Evolutionary conservation across 257 asterid species (phyloP), one percentile per base, ranked within the genome.

Genomic region (Solanum lycopersicoides): DNA sequence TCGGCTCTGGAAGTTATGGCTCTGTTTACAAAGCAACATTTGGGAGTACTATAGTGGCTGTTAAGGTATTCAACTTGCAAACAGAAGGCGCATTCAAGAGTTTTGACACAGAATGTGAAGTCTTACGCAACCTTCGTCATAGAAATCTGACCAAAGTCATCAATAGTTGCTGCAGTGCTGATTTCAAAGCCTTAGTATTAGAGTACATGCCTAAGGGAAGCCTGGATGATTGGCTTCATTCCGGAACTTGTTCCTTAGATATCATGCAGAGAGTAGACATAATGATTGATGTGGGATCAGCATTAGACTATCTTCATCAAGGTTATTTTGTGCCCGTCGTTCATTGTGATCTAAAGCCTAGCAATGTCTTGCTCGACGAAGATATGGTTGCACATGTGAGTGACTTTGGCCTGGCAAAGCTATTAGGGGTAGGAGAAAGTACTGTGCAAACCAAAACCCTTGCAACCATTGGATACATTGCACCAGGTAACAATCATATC

Each of bases 171-270:
- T 90, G 89, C 28, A 88, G 41, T 12, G 73, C 65, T 21, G 87
- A 90, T 60, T 88, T 90, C 84, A 88, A 84, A 84, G 92, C 90
- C 21, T 56, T 88, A 35, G 65, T 90, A 32, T 85, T 88, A 21
- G 88, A 90, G 37, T 89, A 88, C 86, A 89, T 89, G 91, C 83
- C 90, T 14, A 86, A 87, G 12, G 91, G 91, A 20, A 86, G 86
- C 83, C 88, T 88, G 9, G 88, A 90, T 13, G 82, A 84, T 9
- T 88, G 87, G 92, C 21, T 90, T 50, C 25, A 84, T 41, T 76
- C 87, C 3, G 50, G 69, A 9, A 86, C 59, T 13, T 45, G 25
- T 83, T 69, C 44, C 63, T 25, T 88, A 39, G 80, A 84, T 56
- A 66, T 88, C 47, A 35, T 82, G 47, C 86, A 68, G 32, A 90